These are phyloP conservation scores for Tilletia caries DNA, from an alignment of 1,284 basidiomycete species.

Conservation along the genomic window DNA sequence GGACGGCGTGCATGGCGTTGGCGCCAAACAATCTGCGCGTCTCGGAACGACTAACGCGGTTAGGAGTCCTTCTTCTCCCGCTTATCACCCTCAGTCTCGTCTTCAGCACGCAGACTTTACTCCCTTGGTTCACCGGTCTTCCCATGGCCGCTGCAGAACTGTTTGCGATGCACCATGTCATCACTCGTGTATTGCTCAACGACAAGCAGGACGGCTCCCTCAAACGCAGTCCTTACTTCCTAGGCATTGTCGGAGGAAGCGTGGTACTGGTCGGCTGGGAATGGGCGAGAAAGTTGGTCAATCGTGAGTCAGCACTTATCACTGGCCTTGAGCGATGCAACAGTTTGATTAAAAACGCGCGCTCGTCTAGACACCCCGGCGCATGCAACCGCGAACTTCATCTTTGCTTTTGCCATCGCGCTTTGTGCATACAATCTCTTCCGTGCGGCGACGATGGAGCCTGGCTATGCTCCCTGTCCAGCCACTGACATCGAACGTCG, in stretches of 20 bases:
- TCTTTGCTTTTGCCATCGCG: constrained; percentile 69
- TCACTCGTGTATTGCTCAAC: constrained; percentile 24
- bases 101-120: constrained; percentile 73
- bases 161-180: constrained; percentile 85
- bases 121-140: constrained; percentile 85
- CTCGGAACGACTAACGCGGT: constrained; percentile 70
- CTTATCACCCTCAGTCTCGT: constrained; percentile 74
- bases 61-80: constrained; percentile 77
- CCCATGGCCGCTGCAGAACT: constrained; percentile 73
- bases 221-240: constrained; percentile 71
- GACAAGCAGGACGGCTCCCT: constrained; percentile 35
- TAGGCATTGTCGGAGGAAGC: constrained; percentile 80
- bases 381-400: constrained; percentile 70
- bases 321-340: constrained; percentile 32
- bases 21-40: constrained; percentile 38
- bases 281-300: constrained; percentile 69
- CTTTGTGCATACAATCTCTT: constrained; percentile 85
- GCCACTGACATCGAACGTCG: constrained; percentile 31
- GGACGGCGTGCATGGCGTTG: constrained; percentile 59
- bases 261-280: constrained; percentile 81
- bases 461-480: constrained; percentile 80
- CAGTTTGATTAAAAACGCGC: constrained; percentile 6
- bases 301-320: constrained; percentile 58
- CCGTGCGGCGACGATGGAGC: constrained; percentile 79
- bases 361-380: constrained; percentile 37